A percentile compares a stretch with the other conserved stretches of the same genome.
These are phyloP conservation scores for Rhizodiscina lignyota DNA, from an alignment of 495 filamentous ascomycete genomes.

Conservation along the genomic window DNA sequence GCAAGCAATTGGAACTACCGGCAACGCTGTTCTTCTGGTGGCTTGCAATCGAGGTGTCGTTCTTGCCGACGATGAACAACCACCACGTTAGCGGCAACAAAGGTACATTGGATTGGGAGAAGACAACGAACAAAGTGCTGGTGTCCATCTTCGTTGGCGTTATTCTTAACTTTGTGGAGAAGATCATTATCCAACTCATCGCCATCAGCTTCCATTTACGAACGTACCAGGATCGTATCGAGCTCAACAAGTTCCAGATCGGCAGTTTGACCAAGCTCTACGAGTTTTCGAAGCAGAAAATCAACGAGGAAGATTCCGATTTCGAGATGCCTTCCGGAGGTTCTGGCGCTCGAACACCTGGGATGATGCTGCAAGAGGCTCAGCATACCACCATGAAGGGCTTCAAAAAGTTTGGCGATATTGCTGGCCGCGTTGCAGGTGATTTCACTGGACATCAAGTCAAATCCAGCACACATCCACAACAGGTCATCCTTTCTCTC, in stretches of 20 bases:
- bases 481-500: constrained; percentile 64
- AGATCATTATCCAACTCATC: constrained; percentile 89
- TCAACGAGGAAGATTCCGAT: constrained; percentile 54
- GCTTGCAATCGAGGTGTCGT: constrained; percentile 64
- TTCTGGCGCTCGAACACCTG: constrained; percentile 56
- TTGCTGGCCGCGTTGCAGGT: constrained; percentile 79
- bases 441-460: constrained; percentile 78
- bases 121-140: constrained; percentile 71
- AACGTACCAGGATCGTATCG: constrained; percentile 84
- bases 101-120: constrained; percentile 50
- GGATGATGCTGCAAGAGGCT: constrained; percentile 40
- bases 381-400: constrained; percentile 55
- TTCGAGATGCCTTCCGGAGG: constrained; percentile 36
- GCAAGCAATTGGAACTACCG: constrained; percentile 70
- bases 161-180: constrained; percentile 72
- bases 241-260: constrained; percentile 82
- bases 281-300: constrained; percentile 55
- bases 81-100: constrained; percentile 48
- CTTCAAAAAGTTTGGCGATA: constrained; percentile 67
- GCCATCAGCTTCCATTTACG: constrained; percentile 82
- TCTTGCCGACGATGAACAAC: constrained; percentile 53
- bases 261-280: constrained; percentile 69
- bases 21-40: constrained; percentile 86
- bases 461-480: constrained; percentile 61
- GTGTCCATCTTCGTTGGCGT: constrained; percentile 65